A percentile compares a stretch with the other conserved stretches of the same genome.
phyloP scores from a whole-genome alignment of 768 basidiomycete genomes.

The Serendipita sp. region DNA sequence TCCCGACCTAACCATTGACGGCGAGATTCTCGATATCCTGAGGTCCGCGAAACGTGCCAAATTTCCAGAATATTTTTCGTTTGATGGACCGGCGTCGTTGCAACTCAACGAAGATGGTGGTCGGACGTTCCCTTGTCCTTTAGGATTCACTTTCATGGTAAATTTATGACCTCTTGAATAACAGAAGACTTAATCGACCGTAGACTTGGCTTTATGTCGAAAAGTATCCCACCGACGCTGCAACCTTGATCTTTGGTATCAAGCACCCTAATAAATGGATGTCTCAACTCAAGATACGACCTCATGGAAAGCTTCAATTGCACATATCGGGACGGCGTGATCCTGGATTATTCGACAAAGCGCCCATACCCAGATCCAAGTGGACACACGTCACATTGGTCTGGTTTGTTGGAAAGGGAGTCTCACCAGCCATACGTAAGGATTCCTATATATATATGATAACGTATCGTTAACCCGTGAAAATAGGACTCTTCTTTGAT shows the following conservation, averaged over 20 bases:
- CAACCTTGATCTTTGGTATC: conserved; percentile 24
- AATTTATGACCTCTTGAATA: background rate
- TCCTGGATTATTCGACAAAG: conserved; percentile 27
- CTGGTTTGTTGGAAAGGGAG: conserved; percentile 35
- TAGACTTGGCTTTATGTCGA: conserved; percentile 38
- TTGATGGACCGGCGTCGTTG: conserved; percentile 40
- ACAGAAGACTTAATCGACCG: background rate
- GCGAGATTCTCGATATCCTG: conserved; percentile 42
- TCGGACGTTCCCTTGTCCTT: conserved; percentile 33
- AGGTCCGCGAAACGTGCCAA: conserved; percentile 53
- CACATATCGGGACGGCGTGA: conserved; percentile 24
- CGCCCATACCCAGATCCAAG: conserved; percentile 33
- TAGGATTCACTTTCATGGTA: conserved; percentile 57
- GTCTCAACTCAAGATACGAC: conserved; percentile 31
- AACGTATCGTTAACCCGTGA: background rate
- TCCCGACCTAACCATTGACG: conserved; percentile 7
- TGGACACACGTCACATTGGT: conserved; percentile 64
- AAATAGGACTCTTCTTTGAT: conserved; percentile 54
- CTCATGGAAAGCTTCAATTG: conserved; percentile 42
- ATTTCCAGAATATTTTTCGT: conserved; percentile 65
- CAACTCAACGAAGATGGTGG: conserved; percentile 30
- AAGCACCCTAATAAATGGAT: conserved; percentile 19
- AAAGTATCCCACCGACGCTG: conserved; percentile 20
- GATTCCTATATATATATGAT: background rate
- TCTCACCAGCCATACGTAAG: conserved; percentile 39